Evolutionary conservation across 2,329 filamentous ascomycete species (phyloP), one percentile per base, ranked within the genome.

Genomic region (Apiospora sp.): DNA sequence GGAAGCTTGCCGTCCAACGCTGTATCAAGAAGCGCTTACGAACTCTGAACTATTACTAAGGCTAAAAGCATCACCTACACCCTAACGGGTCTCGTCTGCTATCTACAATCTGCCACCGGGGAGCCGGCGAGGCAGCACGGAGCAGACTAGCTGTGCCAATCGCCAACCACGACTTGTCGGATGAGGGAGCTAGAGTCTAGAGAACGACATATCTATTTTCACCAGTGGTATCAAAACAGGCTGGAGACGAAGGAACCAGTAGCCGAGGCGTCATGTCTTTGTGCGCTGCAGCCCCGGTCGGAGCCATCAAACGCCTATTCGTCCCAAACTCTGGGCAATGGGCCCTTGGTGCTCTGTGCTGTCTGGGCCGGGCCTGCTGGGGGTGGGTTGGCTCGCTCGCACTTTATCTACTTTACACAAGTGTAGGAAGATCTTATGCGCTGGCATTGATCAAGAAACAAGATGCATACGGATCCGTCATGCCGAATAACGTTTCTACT

Each of bases 281-380:
- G 58, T 64, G 58, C 30, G 58, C 22, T 64, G 58, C 41, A 64
- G 58, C 34, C 58, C 58, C 19, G 19, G 19, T 64, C 58, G 58
- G 58, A 64, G 58, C 58, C 19, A 64, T 64, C 58, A 64, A 64
- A 64, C 58, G 34, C 58, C 58, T 64, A 64, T 64, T 64, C 58
- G 58, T 64, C 58, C 58, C 58, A 64, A 64, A 64, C 58, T 24
- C 58, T 22, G 41, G 19, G 30, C 10, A 34, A 64, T 41, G 34
- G 34, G 58, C 58, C 41, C 30, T 64, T 64, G 34, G 58, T 64
- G 58, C 58, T 64, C 58, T 64, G 58, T 64, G 58, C 58, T 64
- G 58, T 64, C 41, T 64, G 58, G 27, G 51, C 22, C 34, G n/a
- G 58, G 58, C 58, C 30, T 64, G 58, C 34, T 16, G 30, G 58